Evolutionary conservation across 306 rosid genomes (phyloP).

Genomic region (Vigna unguiculata): DNA sequence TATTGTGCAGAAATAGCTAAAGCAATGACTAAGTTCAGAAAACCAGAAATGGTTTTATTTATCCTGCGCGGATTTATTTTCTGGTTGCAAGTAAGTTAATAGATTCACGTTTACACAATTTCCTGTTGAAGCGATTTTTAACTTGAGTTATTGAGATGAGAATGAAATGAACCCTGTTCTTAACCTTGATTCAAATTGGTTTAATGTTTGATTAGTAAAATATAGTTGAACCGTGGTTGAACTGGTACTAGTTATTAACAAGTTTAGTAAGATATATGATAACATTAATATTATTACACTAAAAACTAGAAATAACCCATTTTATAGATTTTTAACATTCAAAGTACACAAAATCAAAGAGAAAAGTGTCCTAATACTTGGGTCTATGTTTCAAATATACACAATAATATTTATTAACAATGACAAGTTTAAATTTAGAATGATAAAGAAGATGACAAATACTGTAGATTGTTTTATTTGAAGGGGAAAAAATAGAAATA

Average conservation of each 20-base stretch:
- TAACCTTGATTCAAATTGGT: too few species aligned
- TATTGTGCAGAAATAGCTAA: conserved; percentile 59
- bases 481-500: too few species aligned
- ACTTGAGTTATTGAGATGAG: conserved; percentile 20
- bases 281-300: too few species aligned
- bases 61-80: conserved; percentile 79
- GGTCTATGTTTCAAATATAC: background rate
- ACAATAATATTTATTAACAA: too few species aligned
- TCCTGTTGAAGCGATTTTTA: conserved; percentile 17
- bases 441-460: background rate
- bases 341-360: too few species aligned
- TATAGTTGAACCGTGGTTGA: background rate
- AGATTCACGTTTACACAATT: conserved; percentile 36
- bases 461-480: background rate
- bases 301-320: background rate
- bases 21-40: conserved; percentile 48
- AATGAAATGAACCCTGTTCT: conserved; percentile 4
- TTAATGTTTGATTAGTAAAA: background rate
- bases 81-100: conserved; percentile 72
- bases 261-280: too few species aligned
- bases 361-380: too few species aligned
- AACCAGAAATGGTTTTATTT: conserved; percentile 54
- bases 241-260: background rate
- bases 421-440: background rate
- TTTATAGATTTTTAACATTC: too few species aligned